Conservation (phyloP, 106 monocot genomes). For the Posidonia australis region DNA sequence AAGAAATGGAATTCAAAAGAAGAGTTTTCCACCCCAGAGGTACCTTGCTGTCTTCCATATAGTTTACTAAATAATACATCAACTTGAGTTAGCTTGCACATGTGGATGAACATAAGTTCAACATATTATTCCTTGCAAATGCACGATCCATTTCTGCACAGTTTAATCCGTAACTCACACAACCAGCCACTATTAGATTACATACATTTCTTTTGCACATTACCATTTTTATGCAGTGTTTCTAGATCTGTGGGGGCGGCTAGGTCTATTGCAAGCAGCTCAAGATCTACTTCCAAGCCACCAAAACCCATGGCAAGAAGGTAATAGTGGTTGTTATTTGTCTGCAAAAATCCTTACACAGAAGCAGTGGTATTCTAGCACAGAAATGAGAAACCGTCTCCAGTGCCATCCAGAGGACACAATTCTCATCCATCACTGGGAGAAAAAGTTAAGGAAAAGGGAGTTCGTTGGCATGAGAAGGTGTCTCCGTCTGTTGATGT, state of each 20-base stretch:
- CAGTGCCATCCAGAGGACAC: no score
- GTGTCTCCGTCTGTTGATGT: no score
- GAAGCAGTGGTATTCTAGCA: not conserved
- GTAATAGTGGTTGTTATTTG: not conserved
- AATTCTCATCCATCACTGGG: no score
- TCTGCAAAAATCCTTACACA: not conserved
- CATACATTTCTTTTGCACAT: not conserved
- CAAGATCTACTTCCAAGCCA: slow-evolving; percentile 20
- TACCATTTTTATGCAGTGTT: slow-evolving; percentile 16
- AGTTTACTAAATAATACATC: no score
- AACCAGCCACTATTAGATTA: not conserved
- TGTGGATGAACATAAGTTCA: not conserved
- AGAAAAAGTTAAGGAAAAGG: no score
- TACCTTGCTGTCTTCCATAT: slow-evolving; percentile 7
- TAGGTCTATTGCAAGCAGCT: slow-evolving; percentile 16
- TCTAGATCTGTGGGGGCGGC: slow-evolving; percentile 10
- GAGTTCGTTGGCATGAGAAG: no score
- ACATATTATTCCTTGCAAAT: not conserved
- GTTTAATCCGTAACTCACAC: not conserved
- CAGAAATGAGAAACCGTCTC: not conserved
- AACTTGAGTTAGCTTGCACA: not conserved
- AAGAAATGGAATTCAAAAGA: slow-evolving; percentile 25
- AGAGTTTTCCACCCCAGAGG: slow-evolving; percentile 26
- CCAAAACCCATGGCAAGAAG: slow-evolving; percentile 10
- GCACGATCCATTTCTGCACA: not conserved